Evolutionary conservation across 1,139 yeast species (phyloP).

Genomic region (Pichia sp.): DNA sequence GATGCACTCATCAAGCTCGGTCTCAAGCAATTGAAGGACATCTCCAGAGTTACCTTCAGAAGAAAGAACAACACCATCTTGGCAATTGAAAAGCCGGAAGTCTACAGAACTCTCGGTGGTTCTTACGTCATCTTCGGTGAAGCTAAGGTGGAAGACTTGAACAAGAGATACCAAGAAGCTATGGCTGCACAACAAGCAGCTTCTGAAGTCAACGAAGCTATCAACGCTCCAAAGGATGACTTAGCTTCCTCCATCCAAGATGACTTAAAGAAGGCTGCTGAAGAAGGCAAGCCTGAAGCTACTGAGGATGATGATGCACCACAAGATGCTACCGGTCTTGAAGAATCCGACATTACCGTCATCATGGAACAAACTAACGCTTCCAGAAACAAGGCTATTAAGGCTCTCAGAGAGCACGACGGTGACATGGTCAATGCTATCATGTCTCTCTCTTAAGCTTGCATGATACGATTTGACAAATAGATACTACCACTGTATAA

Average conservation of each 20-base stretch:
- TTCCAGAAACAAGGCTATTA: conserved; percentile 82
- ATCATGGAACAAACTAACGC: conserved; percentile 87
- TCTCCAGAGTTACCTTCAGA: conserved; percentile 93
- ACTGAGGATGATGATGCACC: conserved; percentile 62
- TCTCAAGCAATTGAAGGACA: conserved; percentile 87
- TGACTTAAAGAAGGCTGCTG: conserved; percentile 72
- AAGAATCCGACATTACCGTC: conserved; percentile 70
- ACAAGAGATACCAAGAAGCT: conserved; percentile 70
- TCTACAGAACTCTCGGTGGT: conserved; percentile 90
- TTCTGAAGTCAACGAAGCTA: conserved; percentile 31
- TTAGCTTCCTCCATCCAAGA: conserved; percentile 78
- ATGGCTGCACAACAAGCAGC: conserved; percentile 68
- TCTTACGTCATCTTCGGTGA: conserved; percentile 97
- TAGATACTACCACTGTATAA: background rate
- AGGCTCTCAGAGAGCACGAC: conserved; percentile 81
- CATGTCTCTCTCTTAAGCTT: conserved; percentile 61
- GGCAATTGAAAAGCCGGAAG: conserved; percentile 94
- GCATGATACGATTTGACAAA: background rate
- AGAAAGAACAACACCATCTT: conserved; percentile 89
- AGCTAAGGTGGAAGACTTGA: conserved; percentile 90
- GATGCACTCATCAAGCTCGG: conserved; percentile 83
- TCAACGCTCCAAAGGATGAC: conserved; percentile 33
- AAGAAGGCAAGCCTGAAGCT: conserved; percentile 35
- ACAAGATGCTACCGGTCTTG: conserved; percentile 75
- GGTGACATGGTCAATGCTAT: conserved; percentile 96